Base-by-base conservation (phyloP, 306 rosid species). In the Prunus armeniaca region DNA sequence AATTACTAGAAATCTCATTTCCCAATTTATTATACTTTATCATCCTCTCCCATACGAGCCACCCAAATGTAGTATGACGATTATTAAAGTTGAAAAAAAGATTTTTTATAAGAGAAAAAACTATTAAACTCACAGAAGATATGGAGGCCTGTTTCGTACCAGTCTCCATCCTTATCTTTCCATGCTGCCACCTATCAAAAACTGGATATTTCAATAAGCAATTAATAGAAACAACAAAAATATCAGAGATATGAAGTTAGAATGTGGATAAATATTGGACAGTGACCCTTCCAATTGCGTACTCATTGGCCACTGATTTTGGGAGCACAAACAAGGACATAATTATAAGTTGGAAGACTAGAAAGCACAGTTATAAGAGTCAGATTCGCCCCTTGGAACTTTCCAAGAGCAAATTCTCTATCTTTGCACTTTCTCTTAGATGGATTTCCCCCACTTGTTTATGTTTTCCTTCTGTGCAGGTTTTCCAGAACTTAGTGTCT, bases 131-230 rank as follows among this genome's bases (percentile, higher is more conserved):
- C 86, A 95, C 98, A 95, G 82, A 95, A 95, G 81, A 95, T 95
- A 80, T 95, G 98, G 45, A 95, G 87, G 77, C 98, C 98, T 20
- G 98, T 95, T 84, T 95, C 98, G 20, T 90, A 95, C 97, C 97
- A 92, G 73, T 95, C 98, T 79, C 98, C 98, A 79, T 92, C 97
- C 12, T 90, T 74, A 84, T 95, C 98, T 90, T 95, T 88, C 98
- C 98, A 95, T 11, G 98, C 98, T 71, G 97, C 98, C 80, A 95
- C 85, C 98, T 94, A 81, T 17, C 78, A 73, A 79, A 77, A 76
- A 50, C 76, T 14, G 38, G 71, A 45, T 43, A 75, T 74, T 54
- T 57, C 65, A 67, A 79, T 67, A 78, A 27, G 73, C 17, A 74
- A 56, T 74, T 10, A 18, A 24, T 6, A 61, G 25, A 27, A 12